Evolutionary conservation across 805 yeast species (phyloP).

Genomic region (Wickerhamomyces tratensis): DNA sequence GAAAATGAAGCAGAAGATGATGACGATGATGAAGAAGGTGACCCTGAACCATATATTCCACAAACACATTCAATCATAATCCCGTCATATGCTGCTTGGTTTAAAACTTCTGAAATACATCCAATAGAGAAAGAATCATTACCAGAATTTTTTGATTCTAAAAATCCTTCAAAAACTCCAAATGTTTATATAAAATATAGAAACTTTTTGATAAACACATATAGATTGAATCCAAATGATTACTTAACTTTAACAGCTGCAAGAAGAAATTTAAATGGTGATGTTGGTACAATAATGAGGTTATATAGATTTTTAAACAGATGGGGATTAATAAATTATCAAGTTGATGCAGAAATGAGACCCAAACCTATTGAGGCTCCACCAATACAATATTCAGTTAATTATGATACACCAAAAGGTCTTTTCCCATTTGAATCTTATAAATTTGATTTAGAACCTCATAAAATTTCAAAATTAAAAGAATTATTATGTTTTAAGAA

Average conservation of each 20-base stretch:
- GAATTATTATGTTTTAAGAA: constrained; percentile 21
- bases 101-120: constrained; percentile 60
- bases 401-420: constrained; percentile 86
- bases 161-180: constrained; percentile 72
- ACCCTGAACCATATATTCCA: constrained; percentile 17
- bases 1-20: constrained; percentile 4
- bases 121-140: constrained; percentile 73
- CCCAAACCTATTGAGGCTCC: constrained; percentile 68
- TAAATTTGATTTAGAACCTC: constrained; percentile 44
- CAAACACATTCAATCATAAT: constrained; percentile 81
- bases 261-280: constrained; percentile 84
- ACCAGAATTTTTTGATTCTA: constrained; percentile 77
- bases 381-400: constrained; percentile 68
- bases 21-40: constrained; percentile 7
- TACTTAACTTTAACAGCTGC: constrained; percentile 85
- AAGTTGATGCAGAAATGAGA: constrained; percentile 69
- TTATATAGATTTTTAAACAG: constrained; percentile 75
- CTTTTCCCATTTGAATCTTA: constrained; percentile 84
- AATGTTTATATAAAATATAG: constrained; percentile 73
- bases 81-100: constrained; percentile 88
- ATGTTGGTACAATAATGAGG: constrained; percentile 81
- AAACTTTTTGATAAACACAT: constrained; percentile 83
- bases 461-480: constrained; percentile 34
- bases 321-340: constrained; percentile 93
- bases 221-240: constrained; percentile 82